phyloP scores from a whole-genome alignment of 2,329 filamentous ascomycete species.

The Harringtonia aguacate region DNA sequence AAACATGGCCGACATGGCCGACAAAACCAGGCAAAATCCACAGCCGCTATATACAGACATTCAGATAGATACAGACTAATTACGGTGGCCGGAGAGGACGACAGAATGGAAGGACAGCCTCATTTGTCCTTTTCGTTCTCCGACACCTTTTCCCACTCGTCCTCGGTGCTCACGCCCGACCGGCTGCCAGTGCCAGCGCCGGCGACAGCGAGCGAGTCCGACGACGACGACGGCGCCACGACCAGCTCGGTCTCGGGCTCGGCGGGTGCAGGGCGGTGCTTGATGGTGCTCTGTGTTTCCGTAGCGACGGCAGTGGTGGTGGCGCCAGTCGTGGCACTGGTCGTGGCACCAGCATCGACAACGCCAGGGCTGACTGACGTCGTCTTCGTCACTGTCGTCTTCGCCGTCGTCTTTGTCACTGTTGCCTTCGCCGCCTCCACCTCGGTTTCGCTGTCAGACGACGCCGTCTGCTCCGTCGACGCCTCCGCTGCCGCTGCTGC shows the following conservation, averaged over 20 bases:
- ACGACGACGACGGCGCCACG: conserved; percentile 15
- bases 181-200: conserved; percentile 27
- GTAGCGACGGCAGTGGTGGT: no score
- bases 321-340: no score
- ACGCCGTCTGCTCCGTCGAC: conserved; percentile 21
- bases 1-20: no score
- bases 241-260: conserved; percentile 1
- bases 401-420: no score
- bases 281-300: no score
- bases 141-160: conserved; percentile 95
- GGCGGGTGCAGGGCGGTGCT: background rate
- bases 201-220: conserved; percentile 15
- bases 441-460: conserved; percentile 39
- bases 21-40: no score
- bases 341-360: no score
- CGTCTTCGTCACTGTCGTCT: no score
- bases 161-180: conserved; percentile 68
- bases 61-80: no score
- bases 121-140: conserved; percentile 31
- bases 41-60: no score
- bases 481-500: conserved; percentile 12
- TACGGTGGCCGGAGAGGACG: background rate
- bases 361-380: no score
- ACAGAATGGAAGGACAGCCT: background rate
- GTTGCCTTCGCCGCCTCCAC: conserved; percentile 24